A percentile compares a stretch with the other conserved stretches of the same genome.
phyloP scores from a whole-genome alignment of 106 monocot species.

The Xerophyta viscosa region DNA sequence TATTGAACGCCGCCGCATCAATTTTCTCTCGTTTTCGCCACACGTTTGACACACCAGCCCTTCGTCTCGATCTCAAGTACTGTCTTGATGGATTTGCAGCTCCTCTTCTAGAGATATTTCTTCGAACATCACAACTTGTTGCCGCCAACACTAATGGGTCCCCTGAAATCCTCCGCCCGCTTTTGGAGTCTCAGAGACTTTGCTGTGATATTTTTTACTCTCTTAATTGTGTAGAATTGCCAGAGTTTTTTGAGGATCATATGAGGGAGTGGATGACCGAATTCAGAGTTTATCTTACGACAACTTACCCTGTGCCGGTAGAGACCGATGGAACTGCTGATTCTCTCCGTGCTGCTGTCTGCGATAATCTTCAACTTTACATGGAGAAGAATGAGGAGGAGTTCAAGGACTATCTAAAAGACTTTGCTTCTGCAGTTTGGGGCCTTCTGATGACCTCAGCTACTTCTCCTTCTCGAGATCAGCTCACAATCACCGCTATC shows the following conservation, averaged over 20 bases:
- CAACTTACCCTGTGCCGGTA: slow-evolving; percentile 25
- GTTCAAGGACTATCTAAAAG: slow-evolving; percentile 68
- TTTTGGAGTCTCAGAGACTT: slow-evolving; percentile 79
- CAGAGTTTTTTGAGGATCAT: slow-evolving; percentile 97
- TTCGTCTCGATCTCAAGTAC: slow-evolving; percentile 90
- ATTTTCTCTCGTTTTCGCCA: slow-evolving; percentile 81
- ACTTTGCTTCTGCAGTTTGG: slow-evolving; percentile 74
- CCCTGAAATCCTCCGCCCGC: slow-evolving; percentile 20
- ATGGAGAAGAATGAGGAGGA: slow-evolving; percentile 99
- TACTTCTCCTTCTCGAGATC: slow-evolving; percentile 50
- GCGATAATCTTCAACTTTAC: slow-evolving; percentile 89
- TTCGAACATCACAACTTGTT: slow-evolving; percentile 43
- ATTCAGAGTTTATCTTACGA: slow-evolving; percentile 59
- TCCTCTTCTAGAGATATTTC: slow-evolving; percentile 80
- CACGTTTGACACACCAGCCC: slow-evolving; percentile 44
- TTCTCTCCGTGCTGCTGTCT: slow-evolving; percentile 64
- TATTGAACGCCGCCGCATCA: slow-evolving; percentile 66
- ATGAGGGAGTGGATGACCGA: slow-evolving; percentile 96
- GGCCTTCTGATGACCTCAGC: slow-evolving; percentile 40
- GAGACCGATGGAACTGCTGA: slow-evolving; percentile 72
- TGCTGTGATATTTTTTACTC: slow-evolving; percentile 94
- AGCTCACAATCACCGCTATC: slow-evolving; percentile 69
- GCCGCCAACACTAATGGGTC: slow-evolving; percentile 6
- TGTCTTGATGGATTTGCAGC: slow-evolving; percentile 72
- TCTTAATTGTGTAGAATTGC: slow-evolving; percentile 83